A percentile compares a stretch with the other conserved stretches of the same genome.
phyloP scores from a whole-genome alignment of 306 rosid genomes.

The Pyrus betulifolia region DNA sequence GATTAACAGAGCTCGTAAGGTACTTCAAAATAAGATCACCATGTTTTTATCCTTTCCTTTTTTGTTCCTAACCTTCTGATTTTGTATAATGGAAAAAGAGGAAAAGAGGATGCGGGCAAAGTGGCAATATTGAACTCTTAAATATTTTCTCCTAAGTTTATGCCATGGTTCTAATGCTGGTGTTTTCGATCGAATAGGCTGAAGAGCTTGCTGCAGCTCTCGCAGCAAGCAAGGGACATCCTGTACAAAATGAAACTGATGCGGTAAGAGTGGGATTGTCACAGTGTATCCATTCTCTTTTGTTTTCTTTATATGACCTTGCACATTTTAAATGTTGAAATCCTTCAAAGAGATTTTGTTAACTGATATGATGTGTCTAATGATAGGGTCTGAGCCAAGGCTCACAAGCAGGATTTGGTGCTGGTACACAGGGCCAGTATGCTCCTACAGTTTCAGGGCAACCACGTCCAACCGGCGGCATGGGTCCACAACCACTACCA shows the following conservation, averaged over 20 bases:
- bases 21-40: conserved; percentile 10
- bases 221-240: conserved; percentile 69
- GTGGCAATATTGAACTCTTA: neutral
- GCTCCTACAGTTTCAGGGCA: conserved; percentile 83
- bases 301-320: neutral
- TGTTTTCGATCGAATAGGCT: conserved; percentile 47
- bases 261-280: conserved; percentile 41
- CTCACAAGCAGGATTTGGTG: conserved; percentile 54
- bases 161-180: conserved; percentile 14
- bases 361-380: neutral
- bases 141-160: neutral
- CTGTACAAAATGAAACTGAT: conserved; percentile 51
- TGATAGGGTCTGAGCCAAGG: conserved; percentile 48
- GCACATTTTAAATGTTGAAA: neutral
- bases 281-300: neutral
- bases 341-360: too few relatives aligned
- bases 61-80: neutral
- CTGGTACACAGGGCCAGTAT: conserved; percentile 62
- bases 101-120: too few relatives aligned
- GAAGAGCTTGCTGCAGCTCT: conserved; percentile 89
- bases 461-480: conserved; percentile 80
- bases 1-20: conserved; percentile 86
- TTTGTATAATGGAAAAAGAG: neutral
- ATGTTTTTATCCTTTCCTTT: neutral
- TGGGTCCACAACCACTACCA: conserved; percentile 72